Conservation (phyloP, 1,284 basidiomycete genomes). For the Puccinia triticina region DNA sequence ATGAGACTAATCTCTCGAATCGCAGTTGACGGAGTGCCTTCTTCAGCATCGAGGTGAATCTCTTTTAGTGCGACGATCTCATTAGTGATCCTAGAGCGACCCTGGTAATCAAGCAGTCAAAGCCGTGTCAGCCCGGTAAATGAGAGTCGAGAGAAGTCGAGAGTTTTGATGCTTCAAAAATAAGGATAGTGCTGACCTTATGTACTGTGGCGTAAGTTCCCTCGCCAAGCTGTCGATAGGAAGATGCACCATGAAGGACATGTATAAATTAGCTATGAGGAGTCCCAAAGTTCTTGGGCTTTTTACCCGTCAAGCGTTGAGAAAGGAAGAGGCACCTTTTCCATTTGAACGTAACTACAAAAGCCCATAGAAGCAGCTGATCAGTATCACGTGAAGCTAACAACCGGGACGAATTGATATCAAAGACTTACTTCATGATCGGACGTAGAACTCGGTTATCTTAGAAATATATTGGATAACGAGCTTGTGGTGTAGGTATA, state of each 20-base stretch:
- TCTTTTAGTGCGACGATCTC: conserved; percentile 89
- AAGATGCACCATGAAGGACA: conserved; percentile 27
- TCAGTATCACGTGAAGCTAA: background rate
- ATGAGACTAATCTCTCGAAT: conserved; percentile 94
- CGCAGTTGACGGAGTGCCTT: conserved; percentile 90
- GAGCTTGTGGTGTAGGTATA: no score
- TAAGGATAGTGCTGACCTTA: conserved; percentile 37
- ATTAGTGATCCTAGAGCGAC: conserved; percentile 73
- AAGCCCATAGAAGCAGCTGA: background rate
- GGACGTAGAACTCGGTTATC: conserved; percentile 5
- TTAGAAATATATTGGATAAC: no score
- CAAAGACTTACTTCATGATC: conserved; percentile 42
- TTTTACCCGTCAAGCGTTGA: background rate
- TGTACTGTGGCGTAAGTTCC: conserved; percentile 53
- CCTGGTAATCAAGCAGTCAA: conserved; percentile 51
- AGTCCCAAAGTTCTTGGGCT: background rate
- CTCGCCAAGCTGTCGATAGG: conserved; percentile 47
- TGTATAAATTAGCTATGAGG: conserved; percentile 1
- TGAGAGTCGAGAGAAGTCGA: no score
- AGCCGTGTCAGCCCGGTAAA: conserved; percentile 9
- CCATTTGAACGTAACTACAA: conserved; percentile 51
- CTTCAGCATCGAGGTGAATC: conserved; percentile 92
- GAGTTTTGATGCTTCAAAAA: background rate
- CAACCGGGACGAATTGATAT: background rate
- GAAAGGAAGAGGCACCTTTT: conserved; percentile 49